Evolutionary conservation across 169 alveolate genomes (phyloP).

Genomic region (Miamiensis avidus): DNA sequence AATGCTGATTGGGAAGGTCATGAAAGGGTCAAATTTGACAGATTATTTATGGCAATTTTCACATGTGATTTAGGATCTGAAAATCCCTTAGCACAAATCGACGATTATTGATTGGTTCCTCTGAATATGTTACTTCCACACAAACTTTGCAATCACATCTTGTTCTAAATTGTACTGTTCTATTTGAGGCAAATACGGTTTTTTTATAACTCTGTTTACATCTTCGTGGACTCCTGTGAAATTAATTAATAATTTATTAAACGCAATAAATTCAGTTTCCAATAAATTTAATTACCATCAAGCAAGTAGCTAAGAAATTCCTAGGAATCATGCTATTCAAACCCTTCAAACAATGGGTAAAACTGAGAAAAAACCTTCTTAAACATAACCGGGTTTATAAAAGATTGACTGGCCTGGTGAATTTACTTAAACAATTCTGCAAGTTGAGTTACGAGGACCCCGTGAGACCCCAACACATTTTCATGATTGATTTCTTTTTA

Average conservation of each 20-base stretch:
- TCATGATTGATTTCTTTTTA: constrained; percentile 53
- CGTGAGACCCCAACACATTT: constrained; percentile 68
- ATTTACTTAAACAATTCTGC: constrained; percentile 66
- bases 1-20: neutral
- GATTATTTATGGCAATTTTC: neutral
- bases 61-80: neutral
- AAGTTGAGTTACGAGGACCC: constrained; percentile 60
- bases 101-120: neutral
- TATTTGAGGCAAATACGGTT: neutral
- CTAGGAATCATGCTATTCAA: constrained; percentile 15
- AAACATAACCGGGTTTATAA: neutral
- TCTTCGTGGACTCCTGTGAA: neutral
- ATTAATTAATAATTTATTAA: no score
- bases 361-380: neutral
- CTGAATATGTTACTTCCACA: neutral
- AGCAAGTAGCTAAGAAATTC: constrained; percentile 7
- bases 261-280: neutral
- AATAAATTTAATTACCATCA: neutral
- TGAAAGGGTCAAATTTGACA: neutral
- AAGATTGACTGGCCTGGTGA: constrained; percentile 34
- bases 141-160: neutral
- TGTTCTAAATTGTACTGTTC: no score
- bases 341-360: neutral
- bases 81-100: neutral
- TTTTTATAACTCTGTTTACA: neutral